Percentiles rank a stretch among this genome's conserved stretches.
Conservation (phyloP, 768 basidiomycete genomes). For the Nevesoporus exiguus region DNA sequence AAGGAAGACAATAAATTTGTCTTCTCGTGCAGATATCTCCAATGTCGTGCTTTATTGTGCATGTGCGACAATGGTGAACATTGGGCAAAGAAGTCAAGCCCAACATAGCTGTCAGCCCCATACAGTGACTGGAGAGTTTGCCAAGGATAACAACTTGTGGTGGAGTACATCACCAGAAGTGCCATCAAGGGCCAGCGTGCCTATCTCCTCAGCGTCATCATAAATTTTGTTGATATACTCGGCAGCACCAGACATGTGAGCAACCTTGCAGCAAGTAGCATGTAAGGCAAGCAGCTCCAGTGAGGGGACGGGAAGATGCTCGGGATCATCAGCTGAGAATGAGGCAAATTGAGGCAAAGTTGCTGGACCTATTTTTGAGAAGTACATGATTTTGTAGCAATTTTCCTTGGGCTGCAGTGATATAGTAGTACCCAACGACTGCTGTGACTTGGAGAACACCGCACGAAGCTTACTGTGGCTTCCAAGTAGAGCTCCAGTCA, state of each 20-base stretch:
- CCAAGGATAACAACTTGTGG: background rate
- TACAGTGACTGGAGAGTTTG: background rate
- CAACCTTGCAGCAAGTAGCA: slow-evolving; percentile 24
- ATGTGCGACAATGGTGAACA: no score
- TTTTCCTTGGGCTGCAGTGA: background rate
- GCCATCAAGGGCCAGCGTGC: slow-evolving; percentile 3
- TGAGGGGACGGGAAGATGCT: slow-evolving; percentile 13
- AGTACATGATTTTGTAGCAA: slow-evolving; percentile 5
- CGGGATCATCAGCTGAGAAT: slow-evolving; percentile 5
- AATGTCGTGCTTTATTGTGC: no score
- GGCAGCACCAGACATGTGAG: slow-evolving; percentile 23
- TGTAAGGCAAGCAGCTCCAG: slow-evolving; percentile 17
- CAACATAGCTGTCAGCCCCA: no score
- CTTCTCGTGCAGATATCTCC: no score
- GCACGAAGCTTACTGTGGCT: background rate
- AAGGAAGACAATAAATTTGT: no score
- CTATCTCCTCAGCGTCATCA: slow-evolving; percentile 3
- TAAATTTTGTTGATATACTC: slow-evolving; percentile 16
- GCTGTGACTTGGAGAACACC: background rate
- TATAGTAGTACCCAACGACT: background rate
- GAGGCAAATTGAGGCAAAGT: background rate
- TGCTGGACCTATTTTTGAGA: background rate
- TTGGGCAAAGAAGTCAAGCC: no score
- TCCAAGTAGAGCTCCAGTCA: slow-evolving; percentile 4
- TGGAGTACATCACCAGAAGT: background rate